phyloP scores from a whole-genome alignment of 208 protist species.

The Polymyxa betae region DNA sequence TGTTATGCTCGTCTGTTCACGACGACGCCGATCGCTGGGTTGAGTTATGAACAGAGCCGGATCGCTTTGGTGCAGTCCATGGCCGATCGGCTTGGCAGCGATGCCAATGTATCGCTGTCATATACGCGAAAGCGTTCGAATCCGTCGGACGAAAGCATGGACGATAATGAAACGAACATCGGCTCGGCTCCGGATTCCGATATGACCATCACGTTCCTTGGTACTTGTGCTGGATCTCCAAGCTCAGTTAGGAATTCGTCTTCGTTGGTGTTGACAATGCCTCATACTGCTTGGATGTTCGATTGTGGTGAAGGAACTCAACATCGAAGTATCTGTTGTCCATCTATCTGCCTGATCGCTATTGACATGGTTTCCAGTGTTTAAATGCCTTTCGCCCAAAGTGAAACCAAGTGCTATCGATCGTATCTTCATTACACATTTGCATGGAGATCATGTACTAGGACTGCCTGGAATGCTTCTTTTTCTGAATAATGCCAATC shows the following conservation, averaged over 20 bases:
- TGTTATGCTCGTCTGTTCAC: neutral
- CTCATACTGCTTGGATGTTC: conserved; percentile 3
- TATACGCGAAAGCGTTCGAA: neutral
- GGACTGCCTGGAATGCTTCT: conserved; percentile 36
- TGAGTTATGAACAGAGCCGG: too few relatives aligned
- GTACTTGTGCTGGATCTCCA: neutral
- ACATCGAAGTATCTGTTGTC: neutral
- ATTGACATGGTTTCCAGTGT: neutral
- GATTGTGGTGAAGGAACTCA: conserved; percentile 25
- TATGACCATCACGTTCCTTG: conserved; percentile 40
- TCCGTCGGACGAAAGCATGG: neutral
- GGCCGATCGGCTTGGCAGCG: neutral
- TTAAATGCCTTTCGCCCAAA: neutral
- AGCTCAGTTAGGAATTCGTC: conserved; percentile 25
- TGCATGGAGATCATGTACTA: conserved; percentile 33
- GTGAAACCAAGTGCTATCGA: conserved; percentile 23
- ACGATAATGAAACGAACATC: neutral
- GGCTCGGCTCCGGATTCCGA: neutral
- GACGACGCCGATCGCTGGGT: neutral
- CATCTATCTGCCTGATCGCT: neutral
- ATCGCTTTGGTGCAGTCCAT: neutral
- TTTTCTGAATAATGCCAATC: neutral
- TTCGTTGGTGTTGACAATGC: neutral
- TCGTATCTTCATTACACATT: conserved; percentile 43
- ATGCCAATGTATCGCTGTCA: neutral